Base-by-base conservation (phyloP, 2,329 filamentous ascomycete genomes). In the Hirsutella rhossiliensis region DNA sequence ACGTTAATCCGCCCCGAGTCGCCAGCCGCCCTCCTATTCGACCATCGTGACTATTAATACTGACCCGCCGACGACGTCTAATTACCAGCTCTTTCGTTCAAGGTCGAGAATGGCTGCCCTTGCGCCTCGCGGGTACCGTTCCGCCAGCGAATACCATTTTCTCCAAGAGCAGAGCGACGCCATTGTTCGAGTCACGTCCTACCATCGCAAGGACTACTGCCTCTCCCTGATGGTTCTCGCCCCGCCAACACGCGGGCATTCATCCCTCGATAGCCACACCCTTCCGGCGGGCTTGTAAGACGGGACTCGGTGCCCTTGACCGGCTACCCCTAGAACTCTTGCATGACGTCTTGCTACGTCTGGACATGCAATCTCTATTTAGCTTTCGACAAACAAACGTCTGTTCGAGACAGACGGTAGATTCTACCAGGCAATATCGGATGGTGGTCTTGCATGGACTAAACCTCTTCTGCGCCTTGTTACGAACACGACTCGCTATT, bases 41-140 rank as follows among this genome's bases (percentile, higher is more conserved):
- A n/a, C n/a, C n/a, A n/a, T n/a, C n/a, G n/a, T n/a, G n/a, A n/a
- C n/a, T n/a, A n/a, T n/a, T n/a, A n/a, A n/a, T n/a, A n/a, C n/a
- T n/a, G n/a, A 17, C 38, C 27, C 11, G 6, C 23, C 9, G 5
- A 27, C 17, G 20, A 28, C 19, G 13, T 27, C 8, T n/a, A n/a
- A n/a, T n/a, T 40, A n/a, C 38, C 12, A 20, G 11, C 6, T 19
- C 27, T 13, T 31, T 28, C 15, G 13, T 41, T 41, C 13, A 34
- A 42, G 18, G 32, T 30, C n/a, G 11, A 43, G 36, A 31, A 30
- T 38, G 40, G 40, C 18, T 23, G 20, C 12, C 29, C 20, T 38
- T 32, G 32, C 4, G 40, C 46, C 19, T 53, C 65, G 1, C 84
- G 82, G 27, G 38, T 50, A 49, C 54, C 50, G 30, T 44, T 50